phyloP scores from a whole-genome alignment of 148 eudicot genomes.

The Dysphania ambrosioides region DNA sequence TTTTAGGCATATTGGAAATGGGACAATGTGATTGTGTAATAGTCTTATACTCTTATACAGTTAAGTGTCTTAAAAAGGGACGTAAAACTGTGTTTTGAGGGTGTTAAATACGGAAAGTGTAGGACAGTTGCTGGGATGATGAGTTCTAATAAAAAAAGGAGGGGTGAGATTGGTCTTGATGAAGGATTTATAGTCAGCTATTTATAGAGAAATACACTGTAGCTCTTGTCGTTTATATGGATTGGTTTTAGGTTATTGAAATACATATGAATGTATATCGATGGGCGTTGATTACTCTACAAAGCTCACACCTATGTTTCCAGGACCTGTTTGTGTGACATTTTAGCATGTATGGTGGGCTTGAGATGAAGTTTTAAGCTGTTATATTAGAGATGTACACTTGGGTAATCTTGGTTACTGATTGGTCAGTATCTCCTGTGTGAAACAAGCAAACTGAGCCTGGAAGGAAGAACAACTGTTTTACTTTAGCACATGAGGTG shows the following conservation, averaged over 20 bases:
- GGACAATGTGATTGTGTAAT: not conserved
- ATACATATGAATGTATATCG: not conserved
- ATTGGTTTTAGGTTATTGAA: not conserved
- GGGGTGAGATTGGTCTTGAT: not conserved
- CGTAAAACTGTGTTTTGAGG: not conserved
- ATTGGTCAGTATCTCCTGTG: too few species aligned
- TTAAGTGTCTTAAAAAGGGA: too few species aligned
- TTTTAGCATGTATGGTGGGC: not conserved
- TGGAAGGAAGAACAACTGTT: too few species aligned
- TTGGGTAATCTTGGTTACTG: not conserved
- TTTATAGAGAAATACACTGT: not conserved
- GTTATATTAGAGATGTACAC: not conserved
- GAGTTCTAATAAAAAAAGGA: not conserved
- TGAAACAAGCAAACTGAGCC: too few species aligned
- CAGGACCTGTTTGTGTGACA: not conserved
- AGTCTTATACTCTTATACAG: too few species aligned
- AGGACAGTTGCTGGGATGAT: not conserved
- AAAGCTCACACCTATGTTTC: not conserved
- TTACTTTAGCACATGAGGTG: too few species aligned
- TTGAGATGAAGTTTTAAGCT: not conserved
- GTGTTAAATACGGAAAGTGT: not conserved
- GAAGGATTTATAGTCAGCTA: not conserved
- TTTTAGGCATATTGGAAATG: not conserved
- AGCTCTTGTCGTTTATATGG: not conserved
- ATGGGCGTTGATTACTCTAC: not conserved